Evolutionary conservation across 139 green algal species (phyloP).

Genomic region (Medakamo hakoo): DNA sequence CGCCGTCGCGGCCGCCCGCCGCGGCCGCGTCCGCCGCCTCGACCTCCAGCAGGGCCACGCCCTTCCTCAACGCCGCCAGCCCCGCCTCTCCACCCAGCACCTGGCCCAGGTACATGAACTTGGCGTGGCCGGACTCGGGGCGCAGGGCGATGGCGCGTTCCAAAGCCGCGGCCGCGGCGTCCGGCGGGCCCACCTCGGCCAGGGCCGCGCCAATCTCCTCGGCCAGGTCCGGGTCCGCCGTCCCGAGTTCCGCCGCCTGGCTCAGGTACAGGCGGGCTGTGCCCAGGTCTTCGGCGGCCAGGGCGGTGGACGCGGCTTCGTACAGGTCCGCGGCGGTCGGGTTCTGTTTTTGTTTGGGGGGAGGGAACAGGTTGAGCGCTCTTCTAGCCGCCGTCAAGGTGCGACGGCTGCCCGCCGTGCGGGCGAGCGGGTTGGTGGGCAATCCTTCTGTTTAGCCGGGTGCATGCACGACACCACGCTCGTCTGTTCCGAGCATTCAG

Average conservation of each 20-base stretch:
- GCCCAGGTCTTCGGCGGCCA: background rate
- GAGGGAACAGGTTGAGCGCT: too few relatives aligned
- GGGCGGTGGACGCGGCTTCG: background rate
- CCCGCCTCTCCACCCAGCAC: background rate
- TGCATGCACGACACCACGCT: too few relatives aligned
- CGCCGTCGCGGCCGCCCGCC: background rate
- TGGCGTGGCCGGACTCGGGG: background rate
- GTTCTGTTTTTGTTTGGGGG: background rate
- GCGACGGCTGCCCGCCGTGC: too few relatives aligned
- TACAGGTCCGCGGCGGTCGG: background rate
- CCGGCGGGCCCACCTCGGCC: background rate
- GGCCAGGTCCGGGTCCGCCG: background rate
- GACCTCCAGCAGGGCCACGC: background rate
- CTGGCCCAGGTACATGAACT: background rate
- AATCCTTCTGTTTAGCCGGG: too few relatives aligned
- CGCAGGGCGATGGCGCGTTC: background rate
- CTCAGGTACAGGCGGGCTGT: background rate
- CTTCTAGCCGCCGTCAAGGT: too few relatives aligned
- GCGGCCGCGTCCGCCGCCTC: background rate
- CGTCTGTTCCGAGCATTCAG: too few relatives aligned
- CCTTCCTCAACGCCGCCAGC: background rate
- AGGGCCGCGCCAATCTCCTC: background rate
- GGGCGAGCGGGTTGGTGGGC: too few relatives aligned
- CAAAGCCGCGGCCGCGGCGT: background rate
- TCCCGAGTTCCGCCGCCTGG: background rate